These are phyloP conservation scores for Salvia miltiorrhiza DNA, from an alignment of 257 asterid species.

Conservation along the genomic window DNA sequence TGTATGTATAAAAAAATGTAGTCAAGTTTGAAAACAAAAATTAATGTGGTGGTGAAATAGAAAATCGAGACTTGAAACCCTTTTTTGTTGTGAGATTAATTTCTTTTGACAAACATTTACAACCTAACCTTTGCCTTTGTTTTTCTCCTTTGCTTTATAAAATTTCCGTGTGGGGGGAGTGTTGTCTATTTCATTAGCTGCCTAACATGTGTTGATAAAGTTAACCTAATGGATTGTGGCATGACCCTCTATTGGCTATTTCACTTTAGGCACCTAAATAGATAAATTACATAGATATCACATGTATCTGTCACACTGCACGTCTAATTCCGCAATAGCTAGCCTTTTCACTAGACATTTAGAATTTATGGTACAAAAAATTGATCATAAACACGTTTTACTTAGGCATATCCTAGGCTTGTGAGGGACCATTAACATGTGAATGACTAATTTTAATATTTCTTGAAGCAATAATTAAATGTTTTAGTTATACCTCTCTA, in stretches of 20 bases:
- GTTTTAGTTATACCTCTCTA: constrained; percentile 49
- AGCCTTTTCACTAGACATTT: background rate
- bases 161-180: background rate
- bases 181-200: constrained; percentile 31
- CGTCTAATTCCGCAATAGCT: background rate
- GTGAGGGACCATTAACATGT: background rate
- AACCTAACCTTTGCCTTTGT: constrained; percentile 12
- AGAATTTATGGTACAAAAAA: background rate
- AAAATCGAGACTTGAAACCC: no score
- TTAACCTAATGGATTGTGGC: constrained; percentile 9
- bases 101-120: no score
- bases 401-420: no score
- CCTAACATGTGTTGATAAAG: constrained; percentile 32
- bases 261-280: constrained; percentile 15
- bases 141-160: background rate
- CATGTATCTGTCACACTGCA: background rate
- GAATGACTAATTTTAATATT: background rate
- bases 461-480: background rate
- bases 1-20: no score
- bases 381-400: no score
- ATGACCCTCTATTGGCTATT: constrained; percentile 6
- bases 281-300: background rate
- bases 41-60: no score
- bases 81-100: no score
- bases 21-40: background rate